These are phyloP conservation scores for Epicoccum sorghinum DNA, from an alignment of 2,329 filamentous ascomycete species.

Conservation along the genomic window DNA sequence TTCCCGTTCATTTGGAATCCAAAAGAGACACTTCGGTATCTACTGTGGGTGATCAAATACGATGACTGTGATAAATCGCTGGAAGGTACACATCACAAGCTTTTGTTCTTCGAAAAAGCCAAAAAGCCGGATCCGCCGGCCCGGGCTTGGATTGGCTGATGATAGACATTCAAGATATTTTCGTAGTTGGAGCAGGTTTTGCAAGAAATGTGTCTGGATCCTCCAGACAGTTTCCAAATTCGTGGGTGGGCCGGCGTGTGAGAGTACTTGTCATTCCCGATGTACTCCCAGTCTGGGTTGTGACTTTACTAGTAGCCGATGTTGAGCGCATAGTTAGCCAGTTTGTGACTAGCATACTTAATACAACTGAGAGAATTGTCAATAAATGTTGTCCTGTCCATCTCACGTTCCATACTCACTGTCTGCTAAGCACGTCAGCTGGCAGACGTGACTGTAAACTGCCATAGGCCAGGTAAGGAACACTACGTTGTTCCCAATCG, in stretches of 20 bases:
- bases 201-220: background rate
- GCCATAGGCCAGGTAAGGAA: slow-evolving; percentile 34
- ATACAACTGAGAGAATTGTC: slow-evolving; percentile 15
- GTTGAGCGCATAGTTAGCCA: slow-evolving; percentile 26
- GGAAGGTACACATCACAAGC: too few relatives aligned
- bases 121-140: too few relatives aligned
- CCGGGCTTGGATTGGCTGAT: too few relatives aligned
- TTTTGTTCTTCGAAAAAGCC: too few relatives aligned
- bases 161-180: background rate
- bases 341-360: slow-evolving; percentile 28
- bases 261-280: slow-evolving; percentile 1
- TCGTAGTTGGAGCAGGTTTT: background rate
- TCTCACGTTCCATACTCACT: slow-evolving; percentile 31
- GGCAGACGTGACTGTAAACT: slow-evolving; percentile 46
- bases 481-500: slow-evolving; percentile 43
- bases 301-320: background rate
- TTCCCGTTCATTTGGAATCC: too few relatives aligned
- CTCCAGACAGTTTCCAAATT: background rate
- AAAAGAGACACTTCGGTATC: too few relatives aligned
- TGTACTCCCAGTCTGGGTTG: background rate
- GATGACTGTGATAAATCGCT: too few relatives aligned
- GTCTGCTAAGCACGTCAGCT: slow-evolving; percentile 46
- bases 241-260: background rate
- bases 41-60: too few relatives aligned
- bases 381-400: background rate